Base-by-base conservation (phyloP, 2,329 filamentous ascomycete species). In the Phialophora macrospora region DNA sequence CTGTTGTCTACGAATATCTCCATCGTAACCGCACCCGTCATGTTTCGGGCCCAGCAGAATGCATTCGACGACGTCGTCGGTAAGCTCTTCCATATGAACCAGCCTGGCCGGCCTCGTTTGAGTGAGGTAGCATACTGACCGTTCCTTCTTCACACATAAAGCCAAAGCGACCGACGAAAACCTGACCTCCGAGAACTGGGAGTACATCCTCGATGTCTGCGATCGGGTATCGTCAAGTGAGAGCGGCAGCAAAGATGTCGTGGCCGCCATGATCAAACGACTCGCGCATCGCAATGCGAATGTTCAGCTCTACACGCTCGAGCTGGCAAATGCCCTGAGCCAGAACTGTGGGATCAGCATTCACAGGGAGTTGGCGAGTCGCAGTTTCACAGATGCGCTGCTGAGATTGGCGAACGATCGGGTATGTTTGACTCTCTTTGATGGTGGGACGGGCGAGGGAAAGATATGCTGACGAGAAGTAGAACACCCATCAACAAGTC, bases 151-250 rank as follows among this genome's bases (percentile, higher is more conserved):
- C 9, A 5, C 26, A 32, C 46, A 38, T 54, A 72, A 74, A 89
- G 88, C 87, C 75, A 90, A 90, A 80, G 93, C 95, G 75, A 99
- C 95, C 63, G 95, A 99, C 80, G 95, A 99, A 85, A 99, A 97
- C 80, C 86, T 98, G 73, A 98, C 93, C 24, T 90, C 89, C 32
- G 87, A 96, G 79, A 90, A 90, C 77, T 91, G 88, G 88, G 88
- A 90, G 76, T 88, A 83, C 71, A 89, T 89, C 72, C 80, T 89
- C 73, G 84, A 87, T 78, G 85, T 87, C 66, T 87, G 85, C 77
- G 85, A 87, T 75, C 86, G 85, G 74, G 84, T 87, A 49, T 77
- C 77, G 48, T 77, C 78, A 26, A 80, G 82, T 66, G 83, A 86
- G 56, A 68, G 52, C 38, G 70, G 70, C 2, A 64, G 66, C 71